Evolutionary conservation across 139 green algal species (phyloP), one percentile per base, ranked within the genome.

Genomic region (Chlamydomonas applanata): DNA sequence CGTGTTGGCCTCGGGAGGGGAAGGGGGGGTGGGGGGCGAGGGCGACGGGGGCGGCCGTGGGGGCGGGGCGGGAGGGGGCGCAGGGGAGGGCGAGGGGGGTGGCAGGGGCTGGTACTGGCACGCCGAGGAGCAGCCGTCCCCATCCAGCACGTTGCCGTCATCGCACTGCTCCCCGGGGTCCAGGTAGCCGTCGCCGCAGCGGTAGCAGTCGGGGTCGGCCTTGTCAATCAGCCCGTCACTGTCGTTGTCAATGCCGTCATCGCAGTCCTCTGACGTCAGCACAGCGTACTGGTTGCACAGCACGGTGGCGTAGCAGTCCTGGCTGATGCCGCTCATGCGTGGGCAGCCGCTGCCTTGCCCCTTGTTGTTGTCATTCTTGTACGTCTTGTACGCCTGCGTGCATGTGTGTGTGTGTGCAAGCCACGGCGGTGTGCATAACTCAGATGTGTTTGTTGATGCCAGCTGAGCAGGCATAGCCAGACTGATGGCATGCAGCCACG

Each of bases 251-350:
- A n/a, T 66, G n/a, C 25, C 25, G 59, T 66, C n/a, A 11, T 49
- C 40, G 14, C 59, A 66, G 20, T 40, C 59, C 25, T 35, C 27
- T 35, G 32, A 30, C 7, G 62, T 32, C 32, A 69, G 62, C 9
- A 36, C 30, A 11, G 62, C 33, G 32, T 69, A 29, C 62, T 53
- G 30, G 33, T 69, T 69, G 62, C 62, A 69, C 62, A 69, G 62
- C 62, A 69, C 62, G 4, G 62, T 69, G 62, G 62, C 62, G 7
- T 30, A 5, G 62, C 62, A 69, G 62, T 69, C 62, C 62, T 69
- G 62, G 62, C 17, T 9, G 34, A 11, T 30, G 30, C 62, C 62
- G 62, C 40, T 69, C 33, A 52, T 52, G 5, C 30, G 11, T 9
- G 62, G 62, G 34, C 62, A 69, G 62, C 62, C 62, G 17, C 2